Evolutionary conservation across 768 basidiomycete species (phyloP).

Genomic region (Amylocystis lapponica): DNA sequence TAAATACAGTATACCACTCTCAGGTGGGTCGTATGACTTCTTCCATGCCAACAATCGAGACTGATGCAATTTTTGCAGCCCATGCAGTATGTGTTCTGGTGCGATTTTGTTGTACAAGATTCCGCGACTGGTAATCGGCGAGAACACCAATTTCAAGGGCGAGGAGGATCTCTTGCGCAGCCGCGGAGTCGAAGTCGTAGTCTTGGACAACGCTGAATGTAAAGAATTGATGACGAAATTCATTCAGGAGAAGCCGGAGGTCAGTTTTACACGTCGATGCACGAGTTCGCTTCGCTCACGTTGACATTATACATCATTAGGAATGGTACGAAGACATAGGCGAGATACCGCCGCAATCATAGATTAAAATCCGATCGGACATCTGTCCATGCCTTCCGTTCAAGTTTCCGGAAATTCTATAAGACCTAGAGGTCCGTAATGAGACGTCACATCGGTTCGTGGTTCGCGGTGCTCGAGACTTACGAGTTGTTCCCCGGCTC

Average conservation of each 20-base stretch:
- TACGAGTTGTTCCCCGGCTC: too few relatives aligned
- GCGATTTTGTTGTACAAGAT: slow-evolving; percentile 60
- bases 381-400: too few relatives aligned
- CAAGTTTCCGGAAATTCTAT: too few relatives aligned
- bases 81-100: slow-evolving; percentile 64
- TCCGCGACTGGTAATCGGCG: slow-evolving; percentile 60
- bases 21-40: slow-evolving; percentile 22
- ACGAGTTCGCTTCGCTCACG: too few relatives aligned
- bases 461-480: too few relatives aligned
- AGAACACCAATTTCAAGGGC: slow-evolving; percentile 49
- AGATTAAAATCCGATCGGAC: background rate
- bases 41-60: slow-evolving; percentile 3
- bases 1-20: slow-evolving; percentile 31
- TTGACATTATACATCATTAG: slow-evolving; percentile 18
- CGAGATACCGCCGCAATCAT: slow-evolving; percentile 18
- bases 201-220: slow-evolving; percentile 41
- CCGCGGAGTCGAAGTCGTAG: slow-evolving; percentile 44
- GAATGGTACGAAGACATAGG: slow-evolving; percentile 64
- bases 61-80: slow-evolving; percentile 29
- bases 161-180: slow-evolving; percentile 47
- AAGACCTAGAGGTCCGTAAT: too few relatives aligned
- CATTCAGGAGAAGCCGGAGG: slow-evolving; percentile 50
- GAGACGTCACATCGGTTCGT: too few relatives aligned
- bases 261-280: slow-evolving; percentile 18
- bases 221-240: slow-evolving; percentile 50